phyloP scores from a whole-genome alignment of 495 filamentous ascomycete genomes.

The Penicillium bialowiezense region DNA sequence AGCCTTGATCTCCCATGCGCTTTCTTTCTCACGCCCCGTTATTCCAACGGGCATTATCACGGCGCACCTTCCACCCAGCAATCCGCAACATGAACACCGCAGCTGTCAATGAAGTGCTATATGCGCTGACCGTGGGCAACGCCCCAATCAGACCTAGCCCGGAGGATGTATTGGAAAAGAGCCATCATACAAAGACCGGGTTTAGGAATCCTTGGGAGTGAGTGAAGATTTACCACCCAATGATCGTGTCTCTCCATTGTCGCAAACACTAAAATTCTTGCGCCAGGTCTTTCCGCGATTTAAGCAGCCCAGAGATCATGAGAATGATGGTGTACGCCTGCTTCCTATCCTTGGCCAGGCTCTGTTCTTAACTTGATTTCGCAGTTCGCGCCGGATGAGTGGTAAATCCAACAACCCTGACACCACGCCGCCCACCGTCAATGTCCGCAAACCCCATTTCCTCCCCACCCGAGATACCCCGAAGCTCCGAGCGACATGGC shows the following conservation, averaged over 20 bases:
- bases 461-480: constrained; percentile 55
- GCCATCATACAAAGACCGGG: constrained; percentile 57
- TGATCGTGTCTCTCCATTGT: neutral
- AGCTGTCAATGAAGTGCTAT: constrained; percentile 46
- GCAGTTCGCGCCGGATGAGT: constrained; percentile 42
- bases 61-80: constrained; percentile 9
- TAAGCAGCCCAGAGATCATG: constrained; percentile 11
- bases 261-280: constrained; percentile 15
- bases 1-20: constrained; percentile 25
- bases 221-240: constrained; percentile 2
- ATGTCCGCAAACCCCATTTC: constrained; percentile 68
- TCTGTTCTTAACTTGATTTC: neutral
- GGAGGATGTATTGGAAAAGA: constrained; percentile 51
- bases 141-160: constrained; percentile 45
- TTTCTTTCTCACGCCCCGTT: constrained; percentile 21
- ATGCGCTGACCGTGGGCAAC: constrained; percentile 52
- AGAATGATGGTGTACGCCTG: constrained; percentile 24
- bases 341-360: neutral
- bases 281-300: constrained; percentile 35
- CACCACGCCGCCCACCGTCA: constrained; percentile 64
- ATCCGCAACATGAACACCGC: constrained; percentile 41
- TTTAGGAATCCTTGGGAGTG: constrained; percentile 62
- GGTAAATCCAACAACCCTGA: constrained; percentile 60
- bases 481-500: constrained; percentile 85
- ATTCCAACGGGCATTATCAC: constrained; percentile 4